These are phyloP conservation scores for Penicillium parvum DNA, from an alignment of 495 filamentous ascomycete genomes.

Conservation along the genomic window DNA sequence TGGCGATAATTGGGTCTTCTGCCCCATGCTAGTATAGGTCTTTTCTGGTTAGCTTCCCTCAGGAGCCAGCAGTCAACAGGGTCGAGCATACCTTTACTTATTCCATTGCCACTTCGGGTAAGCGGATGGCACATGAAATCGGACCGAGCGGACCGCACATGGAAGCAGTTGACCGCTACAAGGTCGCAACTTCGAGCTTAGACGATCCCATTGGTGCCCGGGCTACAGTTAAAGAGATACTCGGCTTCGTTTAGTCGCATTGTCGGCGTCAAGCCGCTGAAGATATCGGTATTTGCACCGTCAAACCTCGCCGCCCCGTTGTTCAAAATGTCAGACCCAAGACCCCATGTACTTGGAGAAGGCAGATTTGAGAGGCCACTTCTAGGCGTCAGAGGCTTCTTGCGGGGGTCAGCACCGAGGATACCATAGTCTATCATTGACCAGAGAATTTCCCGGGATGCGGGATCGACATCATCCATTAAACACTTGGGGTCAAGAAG, in stretches of 20 bases:
- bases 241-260: conserved; percentile 21
- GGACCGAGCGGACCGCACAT: conserved; percentile 12
- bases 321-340: conserved; percentile 7
- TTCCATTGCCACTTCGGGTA: background rate
- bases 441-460: conserved; percentile 13
- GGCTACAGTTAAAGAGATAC: conserved; percentile 16
- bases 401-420: conserved; percentile 9
- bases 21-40: background rate
- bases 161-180: background rate
- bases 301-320: background rate
- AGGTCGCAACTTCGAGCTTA: background rate
- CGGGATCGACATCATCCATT: conserved; percentile 14
- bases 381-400: conserved; percentile 3
- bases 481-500: conserved; percentile 18
- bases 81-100: background rate
- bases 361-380: conserved; percentile 6
- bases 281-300: conserved; percentile 1
- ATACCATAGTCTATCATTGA: conserved; percentile 27
- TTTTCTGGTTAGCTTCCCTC: background rate
- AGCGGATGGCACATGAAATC: background rate
- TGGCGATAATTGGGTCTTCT: conserved; percentile 5
- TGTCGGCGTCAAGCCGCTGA: conserved; percentile 9
- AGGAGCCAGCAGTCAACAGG: background rate
- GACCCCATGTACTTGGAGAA: conserved; percentile 11
- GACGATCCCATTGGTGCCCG: conserved; percentile 2